Evolutionary conservation across 495 filamentous ascomycete species (phyloP), one percentile per base, ranked within the genome.

Genomic region (Xylaria cubensis): DNA sequence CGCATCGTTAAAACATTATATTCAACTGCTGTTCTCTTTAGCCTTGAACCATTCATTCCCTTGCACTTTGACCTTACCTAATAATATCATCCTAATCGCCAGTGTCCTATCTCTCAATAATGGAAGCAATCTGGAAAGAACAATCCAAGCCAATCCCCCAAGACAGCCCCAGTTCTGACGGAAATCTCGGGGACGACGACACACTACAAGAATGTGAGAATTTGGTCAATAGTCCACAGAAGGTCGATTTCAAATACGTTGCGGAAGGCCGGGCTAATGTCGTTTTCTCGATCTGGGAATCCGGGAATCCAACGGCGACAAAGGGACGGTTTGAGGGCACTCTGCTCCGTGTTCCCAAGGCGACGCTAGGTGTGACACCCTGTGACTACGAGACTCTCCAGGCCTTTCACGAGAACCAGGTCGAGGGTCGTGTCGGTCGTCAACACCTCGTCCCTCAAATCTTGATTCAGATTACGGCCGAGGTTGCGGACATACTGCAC

Each of bases 241-340:
- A 66, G 26, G 74, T 73, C 13, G 64, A 74, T 26, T 83, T 80
- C 72, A 73, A 73, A 26, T 80, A 85, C 51, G 76, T 85, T 1
- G 83, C 81, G 2, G 92, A 94, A 78, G 92, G 92, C 17, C 90
- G 90, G 55, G 91, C 92, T 41, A 93, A 94, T 77, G 82, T 89
- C 59, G 89, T 94, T 76, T 94, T 91, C 74, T 85, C 87, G 48
- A 86, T 91, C 67, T 76, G 80, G 24, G 74, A 84, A 32, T 78
- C 80, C 0, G 76, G 79, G 51, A 70, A 67, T 36, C 70, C 71
- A 32, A n/a, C 41, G 29, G 24, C 74, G 53, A 44, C 73, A 21
- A 55, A 59, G 58, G 64, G 72, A 34, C 79, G 80, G 39, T 79
- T 84, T 34, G 75, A 75, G 75, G 86, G 85, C 2, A 87, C 89